Percentiles rank a stretch among this genome's conserved stretches.
Evolutionary conservation across 768 basidiomycete genomes (phyloP).

Genomic region (Vararia minispora): DNA sequence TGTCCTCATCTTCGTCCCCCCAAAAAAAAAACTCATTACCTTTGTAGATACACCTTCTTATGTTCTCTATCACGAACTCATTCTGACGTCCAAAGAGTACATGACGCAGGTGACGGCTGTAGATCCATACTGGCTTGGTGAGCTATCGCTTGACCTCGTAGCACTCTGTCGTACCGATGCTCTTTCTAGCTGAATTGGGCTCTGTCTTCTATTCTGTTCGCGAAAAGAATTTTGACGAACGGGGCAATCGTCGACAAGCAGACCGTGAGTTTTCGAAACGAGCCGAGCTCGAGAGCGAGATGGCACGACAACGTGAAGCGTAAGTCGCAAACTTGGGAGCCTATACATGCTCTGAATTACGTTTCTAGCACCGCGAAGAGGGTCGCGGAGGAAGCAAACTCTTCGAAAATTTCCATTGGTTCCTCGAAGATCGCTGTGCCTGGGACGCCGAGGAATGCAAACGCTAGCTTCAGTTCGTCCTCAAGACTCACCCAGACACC

Average conservation of each 20-base stretch:
- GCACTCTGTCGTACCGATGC: slow-evolving; percentile 4
- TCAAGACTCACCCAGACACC: slow-evolving; percentile 64
- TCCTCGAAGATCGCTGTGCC: slow-evolving; percentile 66
- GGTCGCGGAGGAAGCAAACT: slow-evolving; percentile 47
- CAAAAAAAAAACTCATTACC: slow-evolving; percentile 3
- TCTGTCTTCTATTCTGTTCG: slow-evolving; percentile 96
- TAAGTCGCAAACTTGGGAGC: slow-evolving; percentile 16
- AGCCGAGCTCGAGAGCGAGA: slow-evolving; percentile 87
- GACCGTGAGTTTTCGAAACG: slow-evolving; percentile 88
- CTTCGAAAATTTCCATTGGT: slow-evolving; percentile 39
- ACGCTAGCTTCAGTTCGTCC: slow-evolving; percentile 54
- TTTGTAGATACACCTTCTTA: slow-evolving; percentile 97
- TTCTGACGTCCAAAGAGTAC: slow-evolving; percentile 92
- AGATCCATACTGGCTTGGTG: slow-evolving; percentile 95
- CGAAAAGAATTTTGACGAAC: slow-evolving; percentile 94
- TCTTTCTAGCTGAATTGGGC: slow-evolving; percentile 70
- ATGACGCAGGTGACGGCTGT: slow-evolving; percentile 99
- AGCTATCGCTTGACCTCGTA: neutral
- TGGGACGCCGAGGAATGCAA: slow-evolving; percentile 67
- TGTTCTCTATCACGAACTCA: slow-evolving; percentile 93
- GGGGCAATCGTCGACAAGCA: slow-evolving; percentile 62
- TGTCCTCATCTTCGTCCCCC: slow-evolving; percentile 7
- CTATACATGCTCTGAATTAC: slow-evolving; percentile 3
- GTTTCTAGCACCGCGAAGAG: slow-evolving; percentile 47
- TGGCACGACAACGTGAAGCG: slow-evolving; percentile 77